Base-by-base conservation (phyloP, 495 filamentous ascomycete species). In the Lophiotrema nucula region DNA sequence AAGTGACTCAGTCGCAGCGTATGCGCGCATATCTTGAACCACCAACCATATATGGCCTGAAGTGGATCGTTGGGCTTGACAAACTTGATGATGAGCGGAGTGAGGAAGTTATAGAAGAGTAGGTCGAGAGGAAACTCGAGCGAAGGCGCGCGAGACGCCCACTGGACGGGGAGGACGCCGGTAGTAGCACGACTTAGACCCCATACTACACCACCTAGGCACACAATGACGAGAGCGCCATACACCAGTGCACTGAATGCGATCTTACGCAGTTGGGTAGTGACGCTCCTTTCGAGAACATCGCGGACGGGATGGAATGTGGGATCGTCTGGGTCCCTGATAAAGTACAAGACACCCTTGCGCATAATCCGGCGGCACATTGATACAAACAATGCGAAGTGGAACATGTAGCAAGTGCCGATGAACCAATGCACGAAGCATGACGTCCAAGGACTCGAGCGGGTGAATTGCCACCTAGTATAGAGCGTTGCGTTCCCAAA, bases 381-480 rank as follows among this genome's bases (percentile, higher is more conserved):
- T 38, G 92, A 91, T 41, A 99, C 93, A 69, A 99, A 99, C 13
- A 97, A 78, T 19, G 93, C 93, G 69, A 99, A 99, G 69, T 99
- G 93, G 72, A 99, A 99, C 93, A 99, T 99, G 72, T 99, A 99
- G 60, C 91, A 96, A 4, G 93, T 99, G 19, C 93, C 93, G 45
- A 96, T 84, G 69, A 99, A 99, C 93, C 93, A 99, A 71, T 99
- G 93, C 21, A 97, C 87, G 67, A 99, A 99, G 18, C 92, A 82
- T 4, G 89, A 95, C 0, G 90, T 96, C 38, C 90, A 77, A 0
- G 92, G 92, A 56, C 84, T 88, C 28, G 80, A 74, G 28, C 83
- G 70, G 23, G 88, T 88, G 64, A 95, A 97, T 5, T 81, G 72
- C 31, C 96, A 70, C 19, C 93, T 82, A 0, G 88, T 89, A 42